These are phyloP conservation scores for Aspergillus neotritici DNA, from an alignment of 2,329 filamentous ascomycete genomes.

Conservation along the genomic window DNA sequence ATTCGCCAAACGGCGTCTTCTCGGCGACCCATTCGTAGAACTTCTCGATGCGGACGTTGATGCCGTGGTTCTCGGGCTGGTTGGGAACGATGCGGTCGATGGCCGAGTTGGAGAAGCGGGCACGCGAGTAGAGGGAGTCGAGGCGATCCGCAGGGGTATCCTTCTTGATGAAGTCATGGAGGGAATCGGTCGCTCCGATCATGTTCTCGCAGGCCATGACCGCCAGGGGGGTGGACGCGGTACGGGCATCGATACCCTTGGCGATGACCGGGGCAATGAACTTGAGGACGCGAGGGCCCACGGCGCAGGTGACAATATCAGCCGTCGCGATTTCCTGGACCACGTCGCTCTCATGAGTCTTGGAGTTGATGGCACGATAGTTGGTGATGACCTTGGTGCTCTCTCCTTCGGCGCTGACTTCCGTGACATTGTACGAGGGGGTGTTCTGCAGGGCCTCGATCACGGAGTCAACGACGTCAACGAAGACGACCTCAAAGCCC, in stretches of 20 bases:
- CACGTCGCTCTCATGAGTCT: constrained; percentile 72
- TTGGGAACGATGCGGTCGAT: constrained; percentile 97
- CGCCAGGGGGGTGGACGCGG: constrained; percentile 62
- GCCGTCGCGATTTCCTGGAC: constrained; percentile 80
- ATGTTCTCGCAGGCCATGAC: constrained; percentile 98
- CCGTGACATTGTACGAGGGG: constrained; percentile 81
- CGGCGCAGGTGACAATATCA: constrained; percentile 91
- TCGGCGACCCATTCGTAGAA: constrained; percentile 99
- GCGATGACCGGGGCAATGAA: constrained; percentile 95
- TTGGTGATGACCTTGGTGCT: constrained; percentile 79
- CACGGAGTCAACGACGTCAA: constrained; percentile 81
- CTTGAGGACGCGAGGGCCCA: constrained; percentile 91
- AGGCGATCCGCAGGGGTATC: constrained; percentile 66
- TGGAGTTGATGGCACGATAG: constrained; percentile 96
- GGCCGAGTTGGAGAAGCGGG: constrained; percentile 92
- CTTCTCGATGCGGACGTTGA: constrained; percentile 93
- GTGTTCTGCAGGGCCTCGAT: constrained; percentile 73
- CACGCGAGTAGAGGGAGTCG: constrained; percentile 63
- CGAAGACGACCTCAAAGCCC: constrained; percentile 92
- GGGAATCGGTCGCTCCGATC: constrained; percentile 86
- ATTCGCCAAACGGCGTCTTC: constrained; percentile 70
- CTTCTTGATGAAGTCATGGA: constrained; percentile 73
- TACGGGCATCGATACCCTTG: constrained; percentile 79
- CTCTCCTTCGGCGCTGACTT: constrained; percentile 81
- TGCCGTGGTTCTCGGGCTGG: constrained; percentile 70